Evolutionary conservation across 1,284 basidiomycete species (phyloP).

Genomic region (Leccinum griseonigrum): DNA sequence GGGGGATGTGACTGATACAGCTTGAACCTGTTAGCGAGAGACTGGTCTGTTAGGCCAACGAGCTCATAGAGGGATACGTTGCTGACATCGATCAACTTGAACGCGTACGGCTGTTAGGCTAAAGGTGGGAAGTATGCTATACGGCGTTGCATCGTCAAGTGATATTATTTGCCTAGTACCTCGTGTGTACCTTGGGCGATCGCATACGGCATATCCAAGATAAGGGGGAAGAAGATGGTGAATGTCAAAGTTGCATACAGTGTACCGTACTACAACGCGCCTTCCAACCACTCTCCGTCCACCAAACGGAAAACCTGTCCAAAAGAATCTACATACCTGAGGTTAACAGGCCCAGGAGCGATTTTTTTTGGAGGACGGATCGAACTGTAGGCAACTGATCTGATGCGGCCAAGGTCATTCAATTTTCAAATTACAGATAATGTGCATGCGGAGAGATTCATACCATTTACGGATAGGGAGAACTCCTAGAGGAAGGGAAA

Average conservation of each 20-base stretch:
- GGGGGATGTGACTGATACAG: too few species aligned
- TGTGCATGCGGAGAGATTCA: background rate
- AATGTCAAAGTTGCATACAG: background rate
- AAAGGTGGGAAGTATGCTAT: too few species aligned
- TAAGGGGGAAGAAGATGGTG: background rate
- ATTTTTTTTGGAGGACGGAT: background rate
- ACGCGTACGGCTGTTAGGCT: too few species aligned
- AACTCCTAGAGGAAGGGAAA: background rate
- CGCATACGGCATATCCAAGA: too few species aligned
- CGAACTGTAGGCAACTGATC: background rate
- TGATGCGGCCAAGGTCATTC: background rate
- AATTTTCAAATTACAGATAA: too few species aligned
- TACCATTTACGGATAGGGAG: background rate
- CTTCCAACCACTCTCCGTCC: background rate
- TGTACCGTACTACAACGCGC: background rate
- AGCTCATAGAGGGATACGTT: too few species aligned
- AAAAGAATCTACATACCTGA: background rate
- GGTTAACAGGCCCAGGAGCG: background rate
- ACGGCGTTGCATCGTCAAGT: too few species aligned
- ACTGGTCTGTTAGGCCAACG: too few species aligned
- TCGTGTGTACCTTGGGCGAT: too few species aligned
- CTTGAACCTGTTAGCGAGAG: too few species aligned
- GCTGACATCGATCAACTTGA: too few species aligned
- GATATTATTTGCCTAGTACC: too few species aligned
- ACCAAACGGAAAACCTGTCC: background rate